These are phyloP conservation scores for Cercospora canescens DNA, from an alignment of 2,329 filamentous ascomycete species.

Conservation along the genomic window DNA sequence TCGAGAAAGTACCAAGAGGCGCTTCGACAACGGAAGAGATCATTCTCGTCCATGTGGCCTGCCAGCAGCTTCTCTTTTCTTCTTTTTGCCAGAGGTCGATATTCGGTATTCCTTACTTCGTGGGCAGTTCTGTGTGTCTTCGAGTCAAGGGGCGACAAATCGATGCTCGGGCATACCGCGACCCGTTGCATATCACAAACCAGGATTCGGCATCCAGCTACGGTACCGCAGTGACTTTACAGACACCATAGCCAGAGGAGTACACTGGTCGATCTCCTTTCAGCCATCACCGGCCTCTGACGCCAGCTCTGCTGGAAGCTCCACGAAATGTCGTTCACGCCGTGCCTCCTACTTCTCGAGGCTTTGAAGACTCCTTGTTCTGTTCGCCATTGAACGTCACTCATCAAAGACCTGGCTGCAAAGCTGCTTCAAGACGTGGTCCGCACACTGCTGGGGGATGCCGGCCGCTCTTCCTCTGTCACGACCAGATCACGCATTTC, in stretches of 20 bases:
- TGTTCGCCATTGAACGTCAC: not conserved
- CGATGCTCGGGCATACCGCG: too few species aligned
- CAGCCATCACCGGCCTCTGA: not conserved
- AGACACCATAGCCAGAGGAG: not conserved
- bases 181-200: too few species aligned
- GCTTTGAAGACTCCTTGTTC: not conserved
- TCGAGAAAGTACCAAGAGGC: not conserved
- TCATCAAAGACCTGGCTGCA: not conserved
- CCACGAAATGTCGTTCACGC: not conserved
- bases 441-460: not conserved
- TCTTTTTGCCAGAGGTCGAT: not conserved
- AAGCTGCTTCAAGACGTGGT: not conserved
- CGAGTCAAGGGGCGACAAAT: not conserved
- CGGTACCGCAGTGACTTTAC: not conserved
- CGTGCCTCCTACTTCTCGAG: not conserved
- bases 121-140: not conserved
- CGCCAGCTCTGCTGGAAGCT: not conserved
- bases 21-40: not conserved
- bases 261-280: not conserved
- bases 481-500: not conserved
- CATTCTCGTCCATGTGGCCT: not conserved
- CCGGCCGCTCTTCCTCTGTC: not conserved
- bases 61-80: not conserved
- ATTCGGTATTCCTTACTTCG: not conserved
- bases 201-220: not conserved